Evolutionary conservation across 257 asterid genomes (phyloP).

Genomic region (Solanum lycopersicoides): DNA sequence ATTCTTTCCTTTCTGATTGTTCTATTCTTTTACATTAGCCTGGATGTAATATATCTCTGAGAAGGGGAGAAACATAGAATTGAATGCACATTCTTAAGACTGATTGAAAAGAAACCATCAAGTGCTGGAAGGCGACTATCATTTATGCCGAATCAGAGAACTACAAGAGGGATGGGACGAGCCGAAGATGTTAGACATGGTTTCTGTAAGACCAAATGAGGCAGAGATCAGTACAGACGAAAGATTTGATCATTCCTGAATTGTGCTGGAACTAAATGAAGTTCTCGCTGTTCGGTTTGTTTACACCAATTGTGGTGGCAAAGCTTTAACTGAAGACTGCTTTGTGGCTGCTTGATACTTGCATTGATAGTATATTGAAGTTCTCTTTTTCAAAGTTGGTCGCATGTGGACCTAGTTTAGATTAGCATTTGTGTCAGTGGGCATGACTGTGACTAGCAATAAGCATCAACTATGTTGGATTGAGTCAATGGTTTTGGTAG

Average conservation of each 20-base stretch:
- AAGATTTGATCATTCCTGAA: neutral
- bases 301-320: neutral
- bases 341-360: neutral
- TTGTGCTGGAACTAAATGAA: neutral
- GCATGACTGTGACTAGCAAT: neutral
- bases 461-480: neutral
- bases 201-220: neutral
- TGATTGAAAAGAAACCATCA: neutral
- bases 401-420: neutral
- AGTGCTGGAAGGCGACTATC: neutral
- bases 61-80: neutral
- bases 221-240: neutral
- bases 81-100: neutral
- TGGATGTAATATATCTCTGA: neutral
- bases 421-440: neutral
- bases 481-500: neutral
- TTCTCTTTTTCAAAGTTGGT: neutral
- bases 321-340: neutral
- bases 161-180: neutral
- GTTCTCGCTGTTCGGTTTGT: neutral
- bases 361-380: neutral
- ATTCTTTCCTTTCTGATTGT: slow-evolving; percentile 7
- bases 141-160: neutral
- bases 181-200: neutral
- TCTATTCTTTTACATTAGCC: slow-evolving; percentile 16